A percentile compares a stretch with the other conserved stretches of the same genome.
Evolutionary conservation across 345 rosid species (phyloP).

Genomic region (Xanthoceras sorbifolium): DNA sequence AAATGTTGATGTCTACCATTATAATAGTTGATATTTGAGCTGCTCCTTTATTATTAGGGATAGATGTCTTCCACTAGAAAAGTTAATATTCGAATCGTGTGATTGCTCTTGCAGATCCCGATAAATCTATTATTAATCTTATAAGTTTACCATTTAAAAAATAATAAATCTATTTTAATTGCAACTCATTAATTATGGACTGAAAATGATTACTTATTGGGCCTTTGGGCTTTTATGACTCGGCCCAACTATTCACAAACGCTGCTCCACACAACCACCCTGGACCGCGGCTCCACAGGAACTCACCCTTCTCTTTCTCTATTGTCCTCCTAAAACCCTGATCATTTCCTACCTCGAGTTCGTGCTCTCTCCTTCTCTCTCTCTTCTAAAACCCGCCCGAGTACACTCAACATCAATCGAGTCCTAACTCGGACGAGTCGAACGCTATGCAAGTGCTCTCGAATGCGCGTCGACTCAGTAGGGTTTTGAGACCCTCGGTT

Average conservation of each 20-base stretch:
- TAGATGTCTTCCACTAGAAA: too few species aligned
- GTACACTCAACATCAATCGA: conserved; percentile 6
- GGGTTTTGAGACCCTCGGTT: conserved; percentile 35
- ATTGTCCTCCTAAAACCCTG: conserved; percentile 13
- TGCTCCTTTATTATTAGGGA: too few species aligned
- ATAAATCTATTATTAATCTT: too few species aligned
- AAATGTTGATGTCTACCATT: too few species aligned
- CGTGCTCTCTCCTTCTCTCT: not conserved
- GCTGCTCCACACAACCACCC: not conserved
- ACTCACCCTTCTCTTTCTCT: not conserved
- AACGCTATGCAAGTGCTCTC: conserved; percentile 44
- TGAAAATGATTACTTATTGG: too few species aligned
- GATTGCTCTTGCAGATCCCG: too few species aligned
- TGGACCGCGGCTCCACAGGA: conserved; percentile 6
- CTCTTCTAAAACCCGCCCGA: conserved; percentile 16
- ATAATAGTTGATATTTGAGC: too few species aligned
- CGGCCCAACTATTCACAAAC: not conserved
- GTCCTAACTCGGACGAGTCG: conserved; percentile 1
- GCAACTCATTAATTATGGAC: too few species aligned
- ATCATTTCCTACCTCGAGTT: not conserved
- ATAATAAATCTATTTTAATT: too few species aligned
- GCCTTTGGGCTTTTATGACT: not conserved
- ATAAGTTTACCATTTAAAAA: too few species aligned
- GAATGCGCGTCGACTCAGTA: conserved; percentile 42
- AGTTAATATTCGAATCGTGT: too few species aligned